Conservation (phyloP, 208 protist genomes). For the Acanthamoeba lenticulata region DNA sequence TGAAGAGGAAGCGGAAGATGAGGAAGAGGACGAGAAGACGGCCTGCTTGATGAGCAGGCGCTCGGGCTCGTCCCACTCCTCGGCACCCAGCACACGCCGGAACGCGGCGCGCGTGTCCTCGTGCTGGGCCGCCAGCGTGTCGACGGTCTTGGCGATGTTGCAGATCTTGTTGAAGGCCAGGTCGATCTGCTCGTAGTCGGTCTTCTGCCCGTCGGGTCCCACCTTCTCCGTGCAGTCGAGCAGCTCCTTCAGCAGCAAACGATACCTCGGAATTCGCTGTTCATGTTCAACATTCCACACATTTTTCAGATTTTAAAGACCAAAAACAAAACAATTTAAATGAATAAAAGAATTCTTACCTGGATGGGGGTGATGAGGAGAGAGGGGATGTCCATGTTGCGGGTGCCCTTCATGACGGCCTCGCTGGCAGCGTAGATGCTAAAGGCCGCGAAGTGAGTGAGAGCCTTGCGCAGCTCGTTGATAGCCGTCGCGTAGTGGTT, state of each 20-base stretch:
- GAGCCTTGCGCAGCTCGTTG: neutral
- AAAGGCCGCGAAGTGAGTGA: slow-evolving; percentile 1
- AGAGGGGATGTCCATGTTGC: neutral
- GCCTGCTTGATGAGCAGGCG: neutral
- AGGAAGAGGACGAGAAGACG: neutral
- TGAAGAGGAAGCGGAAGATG: too few species aligned
- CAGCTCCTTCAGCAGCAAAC: slow-evolving; percentile 56
- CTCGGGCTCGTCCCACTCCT: neutral
- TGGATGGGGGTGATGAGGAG: slow-evolving; percentile 63
- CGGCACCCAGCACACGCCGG: slow-evolving; percentile 2
- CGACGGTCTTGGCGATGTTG: slow-evolving; percentile 52
- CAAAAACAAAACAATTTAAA: too few species aligned
- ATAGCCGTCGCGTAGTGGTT: slow-evolving; percentile 32
- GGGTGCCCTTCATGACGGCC: slow-evolving; percentile 11
- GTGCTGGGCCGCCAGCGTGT: neutral
- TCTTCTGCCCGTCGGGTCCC: neutral
- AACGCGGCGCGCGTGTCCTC: slow-evolving; percentile 54
- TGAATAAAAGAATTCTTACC: too few species aligned
- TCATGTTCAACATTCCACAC: too few species aligned
- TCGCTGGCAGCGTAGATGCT: neutral
- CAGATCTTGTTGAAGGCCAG: slow-evolving; percentile 63
- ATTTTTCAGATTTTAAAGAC: too few species aligned
- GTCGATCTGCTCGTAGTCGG: slow-evolving; percentile 36
- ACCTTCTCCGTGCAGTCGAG: slow-evolving; percentile 55
- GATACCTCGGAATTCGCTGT: slow-evolving; percentile 52